These are phyloP conservation scores for Fonsecaea multimorphosa DNA, from an alignment of 2,329 filamentous ascomycete species.

Conservation along the genomic window DNA sequence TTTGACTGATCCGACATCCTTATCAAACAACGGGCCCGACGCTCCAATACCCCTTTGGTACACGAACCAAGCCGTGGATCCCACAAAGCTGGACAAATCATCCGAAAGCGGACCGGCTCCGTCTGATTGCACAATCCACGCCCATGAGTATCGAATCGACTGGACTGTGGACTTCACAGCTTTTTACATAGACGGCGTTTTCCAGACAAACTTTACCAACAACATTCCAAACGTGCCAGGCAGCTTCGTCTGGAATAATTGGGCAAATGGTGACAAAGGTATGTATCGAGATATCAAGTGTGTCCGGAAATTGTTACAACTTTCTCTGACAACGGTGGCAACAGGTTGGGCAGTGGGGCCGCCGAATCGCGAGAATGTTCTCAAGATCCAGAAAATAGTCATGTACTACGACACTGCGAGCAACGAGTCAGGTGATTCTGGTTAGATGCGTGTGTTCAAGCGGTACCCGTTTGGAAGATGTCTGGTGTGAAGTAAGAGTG, in stretches of 20 bases:
- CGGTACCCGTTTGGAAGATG: not conserved
- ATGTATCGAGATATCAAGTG: constrained; percentile 8
- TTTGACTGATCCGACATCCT: constrained; percentile 35
- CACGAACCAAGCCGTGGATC: constrained; percentile 34
- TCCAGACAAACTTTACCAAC: constrained; percentile 30
- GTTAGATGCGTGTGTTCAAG: not conserved
- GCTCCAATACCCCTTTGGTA: constrained; percentile 35
- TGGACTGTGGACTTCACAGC: constrained; percentile 36
- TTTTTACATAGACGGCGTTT: constrained; percentile 37
- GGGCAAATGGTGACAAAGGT: constrained; percentile 38
- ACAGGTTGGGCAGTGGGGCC: constrained; percentile 35
- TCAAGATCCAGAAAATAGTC: constrained; percentile 36
- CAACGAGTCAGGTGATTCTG: constrained; percentile 6
- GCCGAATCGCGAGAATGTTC: constrained; percentile 31
- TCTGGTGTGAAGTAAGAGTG: not conserved
- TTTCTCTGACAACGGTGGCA: constrained; percentile 2
- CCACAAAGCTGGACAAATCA: constrained; percentile 23
- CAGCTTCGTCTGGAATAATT: constrained; percentile 39
- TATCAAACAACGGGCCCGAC: constrained; percentile 30
- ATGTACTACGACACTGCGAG: constrained; percentile 38
- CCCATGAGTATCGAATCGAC: constrained; percentile 39
- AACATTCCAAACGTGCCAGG: constrained; percentile 36
- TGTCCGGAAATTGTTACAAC: not conserved
- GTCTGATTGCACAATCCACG: constrained; percentile 26
- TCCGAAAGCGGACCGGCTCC: constrained; percentile 30